phyloP scores from a whole-genome alignment of 352 stramenopile species.

The Pythium sp. region DNA sequence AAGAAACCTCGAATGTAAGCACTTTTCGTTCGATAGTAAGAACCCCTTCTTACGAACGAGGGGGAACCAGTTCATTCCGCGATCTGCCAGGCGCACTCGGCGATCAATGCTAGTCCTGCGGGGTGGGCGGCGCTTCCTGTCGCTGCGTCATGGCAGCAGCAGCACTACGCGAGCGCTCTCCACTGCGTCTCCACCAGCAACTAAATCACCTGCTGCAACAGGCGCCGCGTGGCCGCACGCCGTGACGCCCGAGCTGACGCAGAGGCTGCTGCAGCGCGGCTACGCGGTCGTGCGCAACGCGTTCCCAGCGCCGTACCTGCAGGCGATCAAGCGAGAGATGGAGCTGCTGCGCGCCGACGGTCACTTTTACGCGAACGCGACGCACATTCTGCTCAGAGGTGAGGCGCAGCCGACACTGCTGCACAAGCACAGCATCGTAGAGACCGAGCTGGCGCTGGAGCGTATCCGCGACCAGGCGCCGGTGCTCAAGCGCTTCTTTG shows the following conservation, averaged over 20 bases:
- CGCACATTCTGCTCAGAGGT: slow-evolving; percentile 60
- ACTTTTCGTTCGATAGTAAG: too few species aligned
- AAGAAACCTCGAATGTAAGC: too few species aligned
- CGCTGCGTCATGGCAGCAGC: not conserved
- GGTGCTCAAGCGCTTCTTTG: slow-evolving; percentile 55
- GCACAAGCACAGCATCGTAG: slow-evolving; percentile 76
- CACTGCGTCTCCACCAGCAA: not conserved
- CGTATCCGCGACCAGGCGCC: slow-evolving; percentile 33
- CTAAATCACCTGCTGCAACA: not conserved
- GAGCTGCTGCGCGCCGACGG: slow-evolving; percentile 27
- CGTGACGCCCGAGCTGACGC: slow-evolving; percentile 27
- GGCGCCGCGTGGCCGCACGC: slow-evolving; percentile 25
- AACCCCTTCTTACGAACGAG: too few species aligned
- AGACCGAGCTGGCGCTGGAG: slow-evolving; percentile 72
- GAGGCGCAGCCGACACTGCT: slow-evolving; percentile 39
- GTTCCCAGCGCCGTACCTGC: slow-evolving; percentile 45
- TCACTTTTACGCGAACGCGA: slow-evolving; percentile 77
- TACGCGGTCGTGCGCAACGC: slow-evolving; percentile 51
- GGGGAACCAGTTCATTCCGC: too few species aligned
- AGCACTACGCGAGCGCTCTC: not conserved
- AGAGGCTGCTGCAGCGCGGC: slow-evolving; percentile 40
- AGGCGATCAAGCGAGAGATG: slow-evolving; percentile 55
- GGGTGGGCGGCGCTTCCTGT: slow-evolving; percentile 10
- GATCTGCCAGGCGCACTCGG: too few species aligned
- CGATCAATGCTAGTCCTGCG: not conserved